Evolutionary conservation across 1,284 basidiomycete genomes (phyloP), one percentile per base, ranked within the genome.

Genomic region (Vanrija sp.): DNA sequence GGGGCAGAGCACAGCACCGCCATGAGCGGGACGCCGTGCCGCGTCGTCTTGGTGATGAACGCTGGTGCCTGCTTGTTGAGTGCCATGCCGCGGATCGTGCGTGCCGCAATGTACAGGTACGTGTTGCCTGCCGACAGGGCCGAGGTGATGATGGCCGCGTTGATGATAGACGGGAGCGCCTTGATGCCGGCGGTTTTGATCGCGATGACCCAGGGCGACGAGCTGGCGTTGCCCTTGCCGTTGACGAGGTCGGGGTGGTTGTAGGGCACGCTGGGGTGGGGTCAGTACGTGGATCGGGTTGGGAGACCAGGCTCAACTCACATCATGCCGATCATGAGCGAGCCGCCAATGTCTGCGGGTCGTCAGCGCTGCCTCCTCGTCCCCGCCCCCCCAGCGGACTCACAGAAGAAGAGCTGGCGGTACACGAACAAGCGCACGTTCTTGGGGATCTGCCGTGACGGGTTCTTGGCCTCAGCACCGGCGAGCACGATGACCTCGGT

Each of bases 181-280:
- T 82, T 83, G 75, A 93, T 92, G 25, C 87, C 85, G 2, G 88
- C 85, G 39, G 78, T 80, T 63, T 82, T 68, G 60, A 73, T 72
- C 44, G 71, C 88, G 60, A 91, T 88, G 56, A 91, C 88, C 71
- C 89, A 91, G 0, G 89, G 89, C 14, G 86, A 88, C 6, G 82
- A 88, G 88, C 2, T 91, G 75, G 6, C 88, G 39, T 82, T 85
- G 18, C 82, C 64, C 41, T 60, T 80, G 47, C 68, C 69, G 47
- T 87, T 77, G 55, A 81, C 73, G 24, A 92, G 81, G 20, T 80
- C 71, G 0, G 74, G 65, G 55, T 85, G 78, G 66, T 81, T 83
- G 41, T 82, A 87, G 2, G 87, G 84, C 3, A 89, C 87, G 53
- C 87, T 87, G 16, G 81, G 84, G 10, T 81, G 80, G 42, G 65